Evolutionary conservation across 2,329 filamentous ascomycete genomes (phyloP), one percentile per base, ranked within the genome.

Genomic region (Hypoxylon sp.): DNA sequence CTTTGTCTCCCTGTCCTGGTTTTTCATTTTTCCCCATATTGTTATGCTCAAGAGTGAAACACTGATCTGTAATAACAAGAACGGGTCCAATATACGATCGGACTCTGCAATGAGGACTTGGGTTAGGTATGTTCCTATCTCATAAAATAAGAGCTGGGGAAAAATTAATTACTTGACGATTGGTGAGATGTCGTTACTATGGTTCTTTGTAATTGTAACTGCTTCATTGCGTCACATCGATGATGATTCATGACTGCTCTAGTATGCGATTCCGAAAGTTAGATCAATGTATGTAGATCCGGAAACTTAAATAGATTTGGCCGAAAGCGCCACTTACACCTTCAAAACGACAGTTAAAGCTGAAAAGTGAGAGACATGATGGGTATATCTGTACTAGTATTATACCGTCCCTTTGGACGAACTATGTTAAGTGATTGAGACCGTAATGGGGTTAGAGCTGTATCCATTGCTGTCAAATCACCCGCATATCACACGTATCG

Each of bases 1-100:
- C 74, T 73, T 75, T 73, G 44, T 77, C 75, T 48, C 75, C 74
- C 14, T 71, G 70, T 46, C 73, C 63, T 5, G 72, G 71, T n/a
- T 60, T 37, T 4, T 71, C 48, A 13, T 3, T 48, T 57, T 58
- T 29, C 2, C 65, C 47, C 70, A 74, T 75, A 1, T 17, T 65
- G 5, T 33, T 24, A 26, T 31, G 17, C 13, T 22, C 6, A 17
- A 19, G 24, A 13, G 2, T 14, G 24, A 52, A 9, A 31, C 35
- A 3, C 19, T 26, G 44, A 39, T 35, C 22, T 26, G 13, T 2
- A 6, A 42, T 31, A 22, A 24, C 19, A 4, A 3, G 33, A 48
- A 48, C 17, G 8, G 39, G 8, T 33, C 4, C 10, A 31, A 29
- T 39, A 22, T 14, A 4, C 5, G 22, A 22, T 13, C 19, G 2